Conservation (phyloP, 1,284 basidiomycete genomes). For the Trametes pubescens region DNA sequence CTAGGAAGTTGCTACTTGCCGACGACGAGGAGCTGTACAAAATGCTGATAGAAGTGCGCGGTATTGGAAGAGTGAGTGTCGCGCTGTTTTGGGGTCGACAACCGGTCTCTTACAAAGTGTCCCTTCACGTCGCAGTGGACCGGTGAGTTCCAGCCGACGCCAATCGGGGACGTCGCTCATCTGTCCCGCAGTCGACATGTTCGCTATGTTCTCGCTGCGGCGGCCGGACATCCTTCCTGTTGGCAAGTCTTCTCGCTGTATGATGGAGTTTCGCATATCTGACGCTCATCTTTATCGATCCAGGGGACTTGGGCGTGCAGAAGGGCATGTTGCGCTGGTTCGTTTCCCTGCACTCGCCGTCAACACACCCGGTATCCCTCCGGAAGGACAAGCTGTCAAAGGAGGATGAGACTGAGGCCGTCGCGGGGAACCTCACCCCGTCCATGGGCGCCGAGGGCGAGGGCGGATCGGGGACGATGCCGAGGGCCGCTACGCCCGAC, state of each 20-base stretch:
- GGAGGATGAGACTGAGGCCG: constrained; percentile 30
- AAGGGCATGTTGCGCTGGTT: constrained; percentile 82
- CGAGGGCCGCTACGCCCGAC: constrained; percentile 29
- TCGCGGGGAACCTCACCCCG: background rate
- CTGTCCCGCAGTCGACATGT: constrained; percentile 76
- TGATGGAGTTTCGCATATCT: constrained; percentile 2
- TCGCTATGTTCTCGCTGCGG: constrained; percentile 86
- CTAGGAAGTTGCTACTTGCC: constrained; percentile 72
- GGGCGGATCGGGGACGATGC: background rate
- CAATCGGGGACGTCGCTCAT: constrained; percentile 1
- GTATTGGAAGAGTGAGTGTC: constrained; percentile 77
- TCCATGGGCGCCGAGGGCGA: constrained; percentile 7
- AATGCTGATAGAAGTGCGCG: constrained; percentile 81
- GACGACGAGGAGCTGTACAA: constrained; percentile 78
- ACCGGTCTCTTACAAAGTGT: constrained; percentile 5
- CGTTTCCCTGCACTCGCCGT: constrained; percentile 67
- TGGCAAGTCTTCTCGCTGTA: constrained; percentile 52
- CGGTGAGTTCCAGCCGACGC: constrained; percentile 34
- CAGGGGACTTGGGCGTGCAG: constrained; percentile 85
- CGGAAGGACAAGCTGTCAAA: constrained; percentile 62
- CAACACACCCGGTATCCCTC: constrained; percentile 52
- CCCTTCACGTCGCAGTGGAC: constrained; percentile 44
- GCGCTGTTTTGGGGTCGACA: background rate
- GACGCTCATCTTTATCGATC: background rate
- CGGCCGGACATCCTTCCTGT: constrained; percentile 86